These are phyloP conservation scores for Macrolepiota albuminosa DNA, from an alignment of 768 basidiomycete genomes.

Conservation along the genomic window DNA sequence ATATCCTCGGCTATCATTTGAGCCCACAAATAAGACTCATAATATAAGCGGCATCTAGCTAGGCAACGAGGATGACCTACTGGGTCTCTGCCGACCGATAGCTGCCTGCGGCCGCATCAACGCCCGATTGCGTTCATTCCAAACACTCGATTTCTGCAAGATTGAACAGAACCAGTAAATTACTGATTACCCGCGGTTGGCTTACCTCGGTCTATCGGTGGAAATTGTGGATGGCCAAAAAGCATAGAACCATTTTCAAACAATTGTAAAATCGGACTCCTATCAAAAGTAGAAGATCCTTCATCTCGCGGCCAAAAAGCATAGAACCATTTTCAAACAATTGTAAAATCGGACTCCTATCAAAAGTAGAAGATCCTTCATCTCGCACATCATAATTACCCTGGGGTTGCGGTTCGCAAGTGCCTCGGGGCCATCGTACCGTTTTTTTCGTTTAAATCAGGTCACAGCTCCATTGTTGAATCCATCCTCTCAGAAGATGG, in stretches of 20 bases:
- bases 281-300: no score
- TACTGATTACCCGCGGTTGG: neutral
- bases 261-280: neutral
- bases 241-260: neutral
- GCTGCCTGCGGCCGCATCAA: neutral
- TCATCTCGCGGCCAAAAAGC: no score
- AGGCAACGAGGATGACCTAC: neutral
- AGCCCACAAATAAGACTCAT: no score
- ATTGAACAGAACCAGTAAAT: neutral
- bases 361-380: neutral
- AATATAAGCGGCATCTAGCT: neutral
- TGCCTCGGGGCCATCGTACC: neutral
- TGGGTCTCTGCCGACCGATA: no score
- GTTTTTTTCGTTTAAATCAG: neutral
- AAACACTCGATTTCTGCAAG: neutral
- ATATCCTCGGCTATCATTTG: neutral
- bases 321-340: neutral
- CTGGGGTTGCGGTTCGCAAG: neutral
- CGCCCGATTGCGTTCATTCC: no score
- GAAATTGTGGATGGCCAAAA: neutral
- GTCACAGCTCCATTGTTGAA: neutral
- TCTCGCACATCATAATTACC: neutral
- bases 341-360: no score
- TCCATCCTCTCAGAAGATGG: no score
- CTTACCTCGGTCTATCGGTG: neutral